These are phyloP conservation scores for Fusarium keratoplasticum DNA, from an alignment of 2,329 filamentous ascomycete species.

Conservation along the genomic window DNA sequence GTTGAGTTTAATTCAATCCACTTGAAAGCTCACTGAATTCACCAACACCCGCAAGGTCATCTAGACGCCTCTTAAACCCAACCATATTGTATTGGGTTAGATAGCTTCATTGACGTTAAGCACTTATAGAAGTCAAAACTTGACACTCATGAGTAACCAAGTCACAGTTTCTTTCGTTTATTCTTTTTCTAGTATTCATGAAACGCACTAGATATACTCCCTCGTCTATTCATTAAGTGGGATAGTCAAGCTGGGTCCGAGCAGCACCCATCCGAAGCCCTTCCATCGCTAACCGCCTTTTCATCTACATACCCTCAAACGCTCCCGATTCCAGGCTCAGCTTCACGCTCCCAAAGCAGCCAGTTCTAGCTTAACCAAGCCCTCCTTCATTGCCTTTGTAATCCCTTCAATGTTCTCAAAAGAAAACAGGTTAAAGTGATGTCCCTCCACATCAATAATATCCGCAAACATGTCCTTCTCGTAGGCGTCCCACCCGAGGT, in stretches of 20 bases:
- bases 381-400: conserved; percentile 41
- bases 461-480: conserved; percentile 56
- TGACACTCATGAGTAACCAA: neutral
- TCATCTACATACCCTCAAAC: neutral
- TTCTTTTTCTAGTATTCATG: too few species aligned
- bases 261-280: neutral
- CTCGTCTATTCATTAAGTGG: neutral
- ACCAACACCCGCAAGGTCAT: neutral
- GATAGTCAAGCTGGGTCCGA: neutral
- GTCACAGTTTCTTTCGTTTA: neutral
- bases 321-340: neutral
- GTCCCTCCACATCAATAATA: conserved; percentile 61
- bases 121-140: neutral
- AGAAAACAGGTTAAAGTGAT: conserved; percentile 63
- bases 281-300: neutral
- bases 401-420: conserved; percentile 44
- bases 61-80: neutral
- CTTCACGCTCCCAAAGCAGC: neutral
- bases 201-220: neutral
- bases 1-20: neutral
- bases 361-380: conserved; percentile 34
- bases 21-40: too few species aligned
- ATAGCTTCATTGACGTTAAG: neutral
- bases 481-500: conserved; percentile 64
- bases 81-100: neutral